Base-by-base conservation (phyloP, 2,329 filamentous ascomycete species). In the Pezicula carpinea region DNA sequence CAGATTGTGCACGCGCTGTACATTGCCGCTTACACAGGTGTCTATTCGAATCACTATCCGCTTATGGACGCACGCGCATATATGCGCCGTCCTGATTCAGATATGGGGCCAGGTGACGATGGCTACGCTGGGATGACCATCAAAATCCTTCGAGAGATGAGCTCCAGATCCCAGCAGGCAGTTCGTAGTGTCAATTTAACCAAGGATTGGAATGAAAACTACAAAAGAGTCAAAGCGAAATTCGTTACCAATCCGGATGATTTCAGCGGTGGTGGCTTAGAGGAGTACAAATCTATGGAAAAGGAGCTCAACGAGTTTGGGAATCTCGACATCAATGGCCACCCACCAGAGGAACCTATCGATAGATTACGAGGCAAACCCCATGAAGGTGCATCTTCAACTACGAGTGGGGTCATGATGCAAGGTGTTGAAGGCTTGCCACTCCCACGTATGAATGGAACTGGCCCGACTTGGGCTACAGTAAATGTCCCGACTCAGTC, bases 1-100 rank as follows among this genome's bases (percentile, higher is more conserved):
- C 74, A 87, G 29, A 75, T 83, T 3, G 74, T 80, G 3, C 88
- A 86, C 58, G 77, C 83, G 2, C 72, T 85, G 33, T 89, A 83
- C 71, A 79, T 77, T 10, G 82, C 83, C 1, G 77, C 79, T 0
- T 84, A 86, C 56, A 73, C 80, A 14, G 80, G 81, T 29, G 71
- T 86, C 2, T 89, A 88, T 60, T 79, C 79, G 10, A 71, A 74
- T 38, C 78, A 82, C 57, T 89, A 88, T 47, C 81, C 82, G 0
- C 75, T 78, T 48, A 87, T 89, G 80, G 85, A 89, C 55, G 70
- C 69, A 1, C 66, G 76, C 10, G 66, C 69, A 3, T 75, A 77
- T 58, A 76, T 87, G 67, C 60, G 69, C 5, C 57, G 56, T 36
- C 53, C 67, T 2, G 67, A 72, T 17, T 69, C 22, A 7, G 46